A percentile compares a stretch with the other conserved stretches of the same genome.
phyloP scores from a whole-genome alignment of 176 grass and related monocot genomes.

The Oryza glaberrima region DNA sequence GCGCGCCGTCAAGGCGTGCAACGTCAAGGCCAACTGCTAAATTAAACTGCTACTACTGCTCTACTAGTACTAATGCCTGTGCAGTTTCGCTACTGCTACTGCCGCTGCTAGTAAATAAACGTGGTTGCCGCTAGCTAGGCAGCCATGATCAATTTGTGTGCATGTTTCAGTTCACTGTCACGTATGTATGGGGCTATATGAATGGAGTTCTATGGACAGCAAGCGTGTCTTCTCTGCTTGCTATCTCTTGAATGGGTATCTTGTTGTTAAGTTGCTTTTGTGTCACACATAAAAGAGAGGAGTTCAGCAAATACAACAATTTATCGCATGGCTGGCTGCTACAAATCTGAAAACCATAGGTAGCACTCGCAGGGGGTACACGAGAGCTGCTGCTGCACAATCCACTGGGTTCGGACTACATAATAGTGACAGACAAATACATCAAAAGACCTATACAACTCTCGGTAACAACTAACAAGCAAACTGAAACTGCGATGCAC shows the following conservation, averaged over 20 bases:
- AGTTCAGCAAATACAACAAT: not conserved
- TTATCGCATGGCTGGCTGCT: not conserved
- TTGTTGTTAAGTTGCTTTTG: not conserved
- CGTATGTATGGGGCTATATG: not conserved
- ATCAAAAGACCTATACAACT: no score
- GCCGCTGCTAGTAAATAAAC: not conserved
- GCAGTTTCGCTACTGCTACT: not conserved
- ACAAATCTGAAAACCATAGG: not conserved
- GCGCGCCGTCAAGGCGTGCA: slow-evolving; percentile 22
- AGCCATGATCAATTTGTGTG: not conserved
- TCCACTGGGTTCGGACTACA: not conserved
- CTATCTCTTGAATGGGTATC: no score
- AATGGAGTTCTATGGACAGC: not conserved
- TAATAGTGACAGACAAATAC: no score
- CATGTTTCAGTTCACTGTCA: not conserved
- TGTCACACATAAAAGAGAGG: not conserved
- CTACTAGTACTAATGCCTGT: no score
- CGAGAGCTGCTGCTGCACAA: not conserved
- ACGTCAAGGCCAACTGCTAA: slow-evolving; percentile 37
- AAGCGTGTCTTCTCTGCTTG: no score
- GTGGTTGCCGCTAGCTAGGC: not conserved
- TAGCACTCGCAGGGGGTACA: not conserved
- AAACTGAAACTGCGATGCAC: not conserved
- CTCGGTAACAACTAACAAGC: no score
- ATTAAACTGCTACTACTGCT: not conserved